Evolutionary conservation across 495 filamentous ascomycete genomes (phyloP), one percentile per base, ranked within the genome.

Genomic region (Astrothelium subdiscretum): DNA sequence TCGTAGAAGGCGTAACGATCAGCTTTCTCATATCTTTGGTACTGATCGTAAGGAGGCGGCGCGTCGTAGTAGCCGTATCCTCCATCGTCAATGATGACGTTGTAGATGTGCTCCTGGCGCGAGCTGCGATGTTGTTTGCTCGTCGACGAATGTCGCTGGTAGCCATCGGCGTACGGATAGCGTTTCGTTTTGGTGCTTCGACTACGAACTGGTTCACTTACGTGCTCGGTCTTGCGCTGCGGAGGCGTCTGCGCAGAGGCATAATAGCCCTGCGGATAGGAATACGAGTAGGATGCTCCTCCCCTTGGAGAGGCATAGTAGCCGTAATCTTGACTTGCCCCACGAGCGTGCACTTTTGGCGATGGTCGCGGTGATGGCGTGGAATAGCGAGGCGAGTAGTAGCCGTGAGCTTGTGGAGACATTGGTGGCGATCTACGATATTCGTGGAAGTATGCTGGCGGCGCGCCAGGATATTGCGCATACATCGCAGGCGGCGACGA

Each of bases 1-100:
- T 69, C 71, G 62, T 71, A 69, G 57, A 61, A 68, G 66, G 66
- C 69, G 27, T 66, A 60, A 71, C 72, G 72, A 75, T 68, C 67
- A 61, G 68, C 65, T 62, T 32, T 27, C 31, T 58, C 65, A 61
- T 67, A 67, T 63, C 62, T 61, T 43, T 69, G 68, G 65, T 74
- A 69, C 61, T 65, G 67, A 44, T 76, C 70, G 68, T 76, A 76
- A 48, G 71, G 74, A 59, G 74, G 74, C 66, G 73, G 71, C 59
- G 73, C 68, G 58, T 67, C 69, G 59, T 69, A 61, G 62, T 72
- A 67, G 63, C 61, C 68, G 60, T 62, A 63, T 43, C 66, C 66
- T 59, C 69, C 65, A 60, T 67, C 68, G 61, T 64, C 69, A 61
- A 67, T 62, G 40, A 65, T 59, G 15, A 59, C 64, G 32, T 67